Evolutionary conservation across 129 eudicot species (phyloP), one percentile per base, ranked within the genome.

Genomic region (Scalesia atractyloides): DNA sequence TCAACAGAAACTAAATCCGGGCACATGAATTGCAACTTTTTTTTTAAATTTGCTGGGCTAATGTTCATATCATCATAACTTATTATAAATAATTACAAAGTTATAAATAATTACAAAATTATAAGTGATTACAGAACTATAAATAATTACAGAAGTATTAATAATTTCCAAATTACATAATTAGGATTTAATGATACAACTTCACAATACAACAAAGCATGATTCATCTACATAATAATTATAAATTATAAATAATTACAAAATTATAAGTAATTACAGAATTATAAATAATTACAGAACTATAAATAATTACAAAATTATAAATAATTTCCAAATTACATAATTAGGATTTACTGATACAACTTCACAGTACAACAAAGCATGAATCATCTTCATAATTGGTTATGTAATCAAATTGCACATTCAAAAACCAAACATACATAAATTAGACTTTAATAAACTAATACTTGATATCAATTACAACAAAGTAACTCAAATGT

Each of bases 401-500:
- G 19, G 7, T 17, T 24, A 20, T 17, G 49, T 8, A 56, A 19
- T 7, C 46, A 33, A 22, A 18, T 34, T 15, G 64, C 63, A 44
- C 7, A 64, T 36, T 50, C 39, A 37, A 43, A 65, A 15, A 65
- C 9, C 9, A 51, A 57, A 62, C 61, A 60, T 26, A 1, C 58
- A 72, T 69, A 52, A 69, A 33, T n/a, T 33, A 33, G 0, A 12
- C 8, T 19, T 9, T 11, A 33, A 52, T 14, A 3, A 53, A 15
- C 2, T 41, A 13, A 43, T 26, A 9, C 12, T 16, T 52, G 5
- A 11, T 6, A 66, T 65, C 64, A 22, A 71, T 57, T 9, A 51
- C 19, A 36, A 18, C 48, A 65, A 65, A 75, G 47, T 7, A 63
- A 60, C 69, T 61, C 20, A 64, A 57, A 76, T 47, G 68, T 4